These are phyloP conservation scores for Prunus padus DNA, from an alignment of 306 rosid species.

Conservation along the genomic window DNA sequence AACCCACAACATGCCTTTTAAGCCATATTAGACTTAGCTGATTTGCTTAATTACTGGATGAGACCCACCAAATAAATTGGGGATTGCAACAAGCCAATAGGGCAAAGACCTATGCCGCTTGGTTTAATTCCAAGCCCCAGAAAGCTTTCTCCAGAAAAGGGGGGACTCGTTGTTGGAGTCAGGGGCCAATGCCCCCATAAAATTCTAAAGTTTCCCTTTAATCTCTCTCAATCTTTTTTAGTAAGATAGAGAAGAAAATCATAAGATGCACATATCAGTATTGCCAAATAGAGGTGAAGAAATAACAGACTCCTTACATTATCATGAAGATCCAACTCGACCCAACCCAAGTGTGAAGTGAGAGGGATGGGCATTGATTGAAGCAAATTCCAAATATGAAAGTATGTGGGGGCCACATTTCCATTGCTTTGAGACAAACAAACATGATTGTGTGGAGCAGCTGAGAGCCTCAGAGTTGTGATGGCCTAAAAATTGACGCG, in stretches of 20 bases:
- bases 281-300: background rate
- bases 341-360: background rate
- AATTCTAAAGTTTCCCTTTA: background rate
- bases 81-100: too few relatives aligned
- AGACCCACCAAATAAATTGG: too few relatives aligned
- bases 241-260: background rate
- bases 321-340: background rate
- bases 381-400: background rate
- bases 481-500: background rate
- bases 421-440: constrained; percentile 2
- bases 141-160: too few relatives aligned
- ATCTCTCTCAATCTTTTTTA: background rate
- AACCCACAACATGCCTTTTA: too few relatives aligned
- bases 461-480: background rate
- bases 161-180: too few relatives aligned
- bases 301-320: too few relatives aligned
- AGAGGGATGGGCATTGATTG: background rate
- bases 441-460: constrained; percentile 9
- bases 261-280: background rate
- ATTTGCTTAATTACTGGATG: too few relatives aligned
- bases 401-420: background rate
- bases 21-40: too few relatives aligned
- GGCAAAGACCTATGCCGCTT: too few relatives aligned
- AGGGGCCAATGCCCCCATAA: too few relatives aligned
- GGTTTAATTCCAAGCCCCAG: too few relatives aligned